Base-by-base conservation (phyloP, 108 stramenopile species). In the Skeletonema menzelii region DNA sequence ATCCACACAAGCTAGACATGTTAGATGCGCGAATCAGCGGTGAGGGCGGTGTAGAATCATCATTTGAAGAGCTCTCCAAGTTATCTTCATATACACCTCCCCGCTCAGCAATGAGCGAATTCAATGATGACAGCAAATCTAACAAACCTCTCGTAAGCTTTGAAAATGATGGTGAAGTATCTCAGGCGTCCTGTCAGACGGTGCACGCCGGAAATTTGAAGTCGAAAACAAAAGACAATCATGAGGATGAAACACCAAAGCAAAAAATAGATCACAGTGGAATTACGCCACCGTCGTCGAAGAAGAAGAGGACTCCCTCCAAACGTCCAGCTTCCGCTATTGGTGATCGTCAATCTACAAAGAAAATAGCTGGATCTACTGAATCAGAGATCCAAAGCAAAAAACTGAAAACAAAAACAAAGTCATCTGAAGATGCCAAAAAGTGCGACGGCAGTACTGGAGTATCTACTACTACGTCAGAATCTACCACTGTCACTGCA, bases 221-320 rank as follows among this genome's bases (percentile, higher is more conserved):
- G 32, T 15, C 37, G 5, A 64, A 64, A 44, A 14, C 17, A n/a
- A 27, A 27, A 22, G 12, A 17, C 5, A 19, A 17, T 13, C n/a
- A 20, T 17, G 26, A 12, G 42, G 63, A 26, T 64, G 8, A n/a
- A 17, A 38, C 28, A 32, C 37, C 12, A 55, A 24, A 47, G 8
- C 30, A 44, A 15, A 11, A 56, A 27, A 8, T 35, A 38, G 31
- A 28, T n/a, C 2, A 47, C 28, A 55, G 26, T 60, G 59, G 37
- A 17, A 34, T 35, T 60, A 34, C 30, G 35, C 34, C 31, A 34
- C 59, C 34, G 13, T 32, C 26, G 26, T 27, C 67, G 10, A 72
- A 69, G 59, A 80, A 80, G 62, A 80, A 80, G 72, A 68, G 66
- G 55, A 80, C 79, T 11, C 79, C 79, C 44, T 72, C 62, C 34